phyloP scores from a whole-genome alignment of 352 stramenopile genomes.

The Globisporangium rhizosaccharum region DNA sequence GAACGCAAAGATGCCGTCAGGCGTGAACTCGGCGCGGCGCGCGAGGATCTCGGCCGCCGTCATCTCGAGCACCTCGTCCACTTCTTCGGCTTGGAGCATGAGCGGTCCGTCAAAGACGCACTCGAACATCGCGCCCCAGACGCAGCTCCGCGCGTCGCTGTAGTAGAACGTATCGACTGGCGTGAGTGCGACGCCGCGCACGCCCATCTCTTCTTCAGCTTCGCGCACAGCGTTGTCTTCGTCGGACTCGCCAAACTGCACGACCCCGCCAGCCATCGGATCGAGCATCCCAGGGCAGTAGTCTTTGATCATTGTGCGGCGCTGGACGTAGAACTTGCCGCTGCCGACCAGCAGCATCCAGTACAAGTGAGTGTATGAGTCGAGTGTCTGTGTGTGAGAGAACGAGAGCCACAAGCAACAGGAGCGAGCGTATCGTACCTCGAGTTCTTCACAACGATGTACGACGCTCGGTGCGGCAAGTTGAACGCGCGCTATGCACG shows the following conservation, averaged over 20 bases:
- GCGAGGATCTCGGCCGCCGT: constrained; percentile 60
- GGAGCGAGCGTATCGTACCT: constrained; percentile 20
- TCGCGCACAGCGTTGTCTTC: constrained; percentile 65
- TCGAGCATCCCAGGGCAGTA: constrained; percentile 85
- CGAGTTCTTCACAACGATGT: constrained; percentile 83
- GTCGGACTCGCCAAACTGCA: constrained; percentile 71
- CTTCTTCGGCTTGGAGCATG: constrained; percentile 64
- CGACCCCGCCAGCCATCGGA: constrained; percentile 76
- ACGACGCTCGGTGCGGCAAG: constrained; percentile 77
- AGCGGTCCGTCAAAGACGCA: constrained; percentile 67
- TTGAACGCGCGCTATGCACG: constrained; percentile 59
- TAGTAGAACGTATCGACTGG: constrained; percentile 71
- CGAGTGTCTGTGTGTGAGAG: neutral
- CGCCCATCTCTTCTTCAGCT: constrained; percentile 81
- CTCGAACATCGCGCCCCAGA: constrained; percentile 78
- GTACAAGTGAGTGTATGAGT: neutral
- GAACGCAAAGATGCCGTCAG: constrained; percentile 76
- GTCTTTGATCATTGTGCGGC: constrained; percentile 85
- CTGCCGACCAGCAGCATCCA: constrained; percentile 18
- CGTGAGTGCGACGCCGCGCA: constrained; percentile 47
- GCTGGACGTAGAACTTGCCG: constrained; percentile 79
- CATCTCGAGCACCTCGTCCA: constrained; percentile 77
- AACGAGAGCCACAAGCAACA: neutral
- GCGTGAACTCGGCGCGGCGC: constrained; percentile 62
- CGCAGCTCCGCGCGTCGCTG: constrained; percentile 41